Base-by-base conservation (phyloP, 352 stramenopile genomes). In the Phytopythium kandeliae region DNA sequence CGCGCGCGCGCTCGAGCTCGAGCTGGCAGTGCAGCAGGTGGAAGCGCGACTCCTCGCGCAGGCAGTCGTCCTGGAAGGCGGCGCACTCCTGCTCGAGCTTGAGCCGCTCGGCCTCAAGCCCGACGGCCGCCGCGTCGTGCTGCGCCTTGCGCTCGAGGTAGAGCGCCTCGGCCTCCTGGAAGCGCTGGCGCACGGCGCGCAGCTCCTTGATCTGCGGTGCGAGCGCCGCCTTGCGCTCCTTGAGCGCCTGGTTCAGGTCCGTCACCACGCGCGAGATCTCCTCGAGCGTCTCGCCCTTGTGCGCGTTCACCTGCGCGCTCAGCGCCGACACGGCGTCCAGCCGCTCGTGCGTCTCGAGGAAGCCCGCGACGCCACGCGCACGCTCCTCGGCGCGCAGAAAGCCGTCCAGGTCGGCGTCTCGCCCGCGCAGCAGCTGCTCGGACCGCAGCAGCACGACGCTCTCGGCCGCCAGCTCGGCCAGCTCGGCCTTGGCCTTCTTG, bases 171-270 rank as follows among this genome's bases (percentile, higher is more conserved):
- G 96, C 78, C 54, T 97, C 90, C 48, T 97, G 74, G 66, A 95
- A 97, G 38, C 79, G 61, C 56, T 89, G 71, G 19, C 91, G 88
- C 55, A 96, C 78, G 26, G 82, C 69, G 15, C 91, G 86, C 17
- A 98, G 74, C 55, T 97, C 75, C 51, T 94, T 92, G 57, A 98
- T 96, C 62, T 96, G 85, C 48, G 92, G 93, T 21, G 90, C 86
- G 26, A 98, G 65, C 43, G 96, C 91, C 47, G 85, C 92, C 58
- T 97, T 97, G 21, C 94, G 77, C 45, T 95, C 87, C 36, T 89
- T 95, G 25, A 97, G 70, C 34, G 88, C 85, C 53, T 96, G 67
- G 61, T 94, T 96, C 46, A 98, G 97, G 44, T 96, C 78, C 9
- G 88, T 86, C 15, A 98, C 90, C 31, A 97, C 80, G 21, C 68